These are phyloP conservation scores for Coniella lustricola DNA, from an alignment of 2,329 filamentous ascomycete species.

Conservation along the genomic window DNA sequence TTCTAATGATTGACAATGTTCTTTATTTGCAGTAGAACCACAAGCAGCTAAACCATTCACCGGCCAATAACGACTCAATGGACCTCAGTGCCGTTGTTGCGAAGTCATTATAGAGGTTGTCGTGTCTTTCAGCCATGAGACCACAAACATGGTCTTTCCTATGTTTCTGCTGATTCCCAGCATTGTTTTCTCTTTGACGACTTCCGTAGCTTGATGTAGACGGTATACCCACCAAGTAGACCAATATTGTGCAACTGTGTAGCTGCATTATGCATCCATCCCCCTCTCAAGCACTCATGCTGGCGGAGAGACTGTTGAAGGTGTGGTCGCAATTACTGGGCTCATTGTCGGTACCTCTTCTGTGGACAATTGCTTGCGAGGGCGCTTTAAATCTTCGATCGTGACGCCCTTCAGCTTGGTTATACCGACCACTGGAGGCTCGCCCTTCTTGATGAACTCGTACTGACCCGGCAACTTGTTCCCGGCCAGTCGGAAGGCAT, in stretches of 20 bases:
- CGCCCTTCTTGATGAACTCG: constrained; percentile 91
- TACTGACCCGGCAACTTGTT: constrained; percentile 89
- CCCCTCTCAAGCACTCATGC: constrained; percentile 22
- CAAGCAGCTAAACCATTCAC: background rate
- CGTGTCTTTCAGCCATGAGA: too few species aligned
- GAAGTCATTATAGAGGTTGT: too few species aligned
- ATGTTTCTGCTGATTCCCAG: too few species aligned
- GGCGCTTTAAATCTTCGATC: constrained; percentile 73
- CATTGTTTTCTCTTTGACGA: too few species aligned
- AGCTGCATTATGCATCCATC: constrained; percentile 16
- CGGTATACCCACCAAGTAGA: background rate
- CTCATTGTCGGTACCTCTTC: constrained; percentile 29
- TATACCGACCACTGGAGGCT: constrained; percentile 82
- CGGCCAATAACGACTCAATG: too few species aligned
- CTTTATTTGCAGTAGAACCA: background rate
- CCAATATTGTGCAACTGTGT: constrained; percentile 3
- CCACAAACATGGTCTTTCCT: too few species aligned
- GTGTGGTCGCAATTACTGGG: constrained; percentile 23
- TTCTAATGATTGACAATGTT: too few species aligned
- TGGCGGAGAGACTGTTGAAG: constrained; percentile 27
- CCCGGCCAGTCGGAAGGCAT: constrained; percentile 88
- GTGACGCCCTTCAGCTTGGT: constrained; percentile 79
- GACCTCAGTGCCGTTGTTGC: too few species aligned
- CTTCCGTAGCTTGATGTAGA: too few species aligned
- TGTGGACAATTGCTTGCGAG: constrained; percentile 59